A percentile compares a stretch with the other conserved stretches of the same genome.
These are phyloP conservation scores for Pterula multifida DNA, from an alignment of 1,284 basidiomycete genomes.

Conservation along the genomic window DNA sequence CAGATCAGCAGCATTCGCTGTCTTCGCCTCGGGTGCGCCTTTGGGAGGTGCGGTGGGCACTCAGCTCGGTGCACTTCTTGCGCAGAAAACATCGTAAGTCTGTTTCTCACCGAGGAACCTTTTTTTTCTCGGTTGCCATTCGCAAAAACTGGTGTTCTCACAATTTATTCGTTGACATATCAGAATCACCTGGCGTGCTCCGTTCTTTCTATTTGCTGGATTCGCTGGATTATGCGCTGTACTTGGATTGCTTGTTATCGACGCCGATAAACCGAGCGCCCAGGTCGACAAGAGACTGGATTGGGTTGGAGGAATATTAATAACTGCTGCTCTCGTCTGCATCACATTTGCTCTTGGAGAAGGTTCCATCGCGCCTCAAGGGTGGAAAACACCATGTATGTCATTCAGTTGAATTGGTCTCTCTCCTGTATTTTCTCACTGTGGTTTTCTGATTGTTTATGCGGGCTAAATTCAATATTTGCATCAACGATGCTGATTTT, in stretches of 20 bases:
- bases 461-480: too few species aligned
- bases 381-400: conserved; percentile 72
- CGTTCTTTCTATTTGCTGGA: conserved; percentile 15
- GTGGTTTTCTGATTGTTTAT: background rate
- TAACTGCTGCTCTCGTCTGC: conserved; percentile 67
- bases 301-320: conserved; percentile 69
- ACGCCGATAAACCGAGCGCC: conserved; percentile 37
- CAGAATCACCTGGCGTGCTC: conserved; percentile 28
- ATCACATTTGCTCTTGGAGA: conserved; percentile 74
- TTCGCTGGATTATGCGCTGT: conserved; percentile 22
- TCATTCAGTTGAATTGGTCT: too few species aligned
- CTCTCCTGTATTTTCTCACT: conserved; percentile 1
- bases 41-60: conserved; percentile 64
- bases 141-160: conserved; percentile 16
- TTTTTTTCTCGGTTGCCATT: conserved; percentile 51
- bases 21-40: conserved; percentile 72
- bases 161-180: conserved; percentile 3
- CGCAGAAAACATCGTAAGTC: conserved; percentile 14
- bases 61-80: conserved; percentile 50
- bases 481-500: background rate
- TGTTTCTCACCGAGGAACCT: conserved; percentile 48
- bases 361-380: conserved; percentile 52
- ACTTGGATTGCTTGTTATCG: conserved; percentile 56
- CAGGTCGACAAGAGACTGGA: conserved; percentile 58
- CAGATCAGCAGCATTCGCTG: conserved; percentile 64